Evolutionary conservation across 805 yeast genomes (phyloP).

Genomic region (Diddensiella santjacobensis): DNA sequence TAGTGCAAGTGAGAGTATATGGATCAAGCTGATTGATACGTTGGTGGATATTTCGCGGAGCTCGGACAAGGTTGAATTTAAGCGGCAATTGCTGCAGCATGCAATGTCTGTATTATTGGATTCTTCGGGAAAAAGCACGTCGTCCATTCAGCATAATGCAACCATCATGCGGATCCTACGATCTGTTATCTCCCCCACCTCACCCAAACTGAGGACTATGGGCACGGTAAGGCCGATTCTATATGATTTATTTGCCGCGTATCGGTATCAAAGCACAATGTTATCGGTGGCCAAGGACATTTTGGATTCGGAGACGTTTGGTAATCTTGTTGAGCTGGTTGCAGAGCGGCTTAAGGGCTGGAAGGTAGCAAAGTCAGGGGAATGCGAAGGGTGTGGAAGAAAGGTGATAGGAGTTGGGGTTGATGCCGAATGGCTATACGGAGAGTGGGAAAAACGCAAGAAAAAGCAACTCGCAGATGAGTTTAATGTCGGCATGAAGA

Average conservation of each 20-base stretch:
- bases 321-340: conserved; percentile 43
- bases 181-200: conserved; percentile 36
- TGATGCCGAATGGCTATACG: conserved; percentile 44
- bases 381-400: conserved; percentile 76
- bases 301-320: conserved; percentile 53
- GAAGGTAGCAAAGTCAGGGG: conserved; percentile 47
- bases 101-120: conserved; percentile 29
- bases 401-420: conserved; percentile 66
- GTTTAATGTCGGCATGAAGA: background rate
- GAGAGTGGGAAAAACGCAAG: conserved; percentile 30
- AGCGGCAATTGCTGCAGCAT: conserved; percentile 16
- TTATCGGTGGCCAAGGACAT: conserved; percentile 49
- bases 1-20: conserved; percentile 27
- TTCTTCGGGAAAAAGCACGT: conserved; percentile 35
- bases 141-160: conserved; percentile 19
- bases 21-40: conserved; percentile 40
- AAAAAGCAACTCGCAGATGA: conserved; percentile 11
- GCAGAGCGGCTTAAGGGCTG: conserved; percentile 55
- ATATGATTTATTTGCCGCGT: conserved; percentile 60
- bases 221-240: conserved; percentile 59
- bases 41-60: conserved; percentile 30
- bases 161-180: conserved; percentile 55
- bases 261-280: conserved; percentile 58
- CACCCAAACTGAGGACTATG: conserved; percentile 46
- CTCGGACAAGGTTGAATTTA: conserved; percentile 6